A percentile compares a stretch with the other conserved stretches of the same genome.
Evolutionary conservation across 805 yeast species (phyloP).

Genomic region (Candida nanaspora): DNA sequence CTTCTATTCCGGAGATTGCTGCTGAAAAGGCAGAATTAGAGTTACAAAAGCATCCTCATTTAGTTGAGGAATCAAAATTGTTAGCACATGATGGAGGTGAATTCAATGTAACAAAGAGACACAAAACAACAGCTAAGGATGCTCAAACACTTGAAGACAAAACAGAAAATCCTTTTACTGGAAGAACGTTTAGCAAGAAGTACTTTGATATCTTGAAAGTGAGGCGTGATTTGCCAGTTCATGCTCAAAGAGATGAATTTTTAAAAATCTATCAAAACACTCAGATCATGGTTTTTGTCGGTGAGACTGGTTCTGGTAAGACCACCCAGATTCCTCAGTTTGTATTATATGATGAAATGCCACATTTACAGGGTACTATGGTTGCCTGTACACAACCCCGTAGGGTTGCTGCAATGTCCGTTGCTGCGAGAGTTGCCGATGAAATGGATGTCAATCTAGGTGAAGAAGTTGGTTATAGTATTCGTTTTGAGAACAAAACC

Average conservation of each 20-base stretch:
- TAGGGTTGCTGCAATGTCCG: constrained; percentile 98
- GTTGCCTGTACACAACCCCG: constrained; percentile 97
- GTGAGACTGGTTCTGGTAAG: constrained; percentile 99
- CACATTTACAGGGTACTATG: constrained; percentile 74
- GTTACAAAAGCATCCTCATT: constrained; percentile 41
- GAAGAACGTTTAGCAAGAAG: constrained; percentile 48
- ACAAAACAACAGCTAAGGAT: constrained; percentile 57
- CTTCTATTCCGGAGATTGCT: constrained; percentile 54
- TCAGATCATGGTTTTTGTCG: constrained; percentile 96
- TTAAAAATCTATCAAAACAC: constrained; percentile 74
- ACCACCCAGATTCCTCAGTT: constrained; percentile 98
- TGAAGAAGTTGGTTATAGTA: constrained; percentile 90
- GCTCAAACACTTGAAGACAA: constrained; percentile 56
- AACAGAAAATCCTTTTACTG: constrained; percentile 72
- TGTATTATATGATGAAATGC: constrained; percentile 86
- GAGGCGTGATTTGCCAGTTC: constrained; percentile 88
- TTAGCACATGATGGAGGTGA: constrained; percentile 62
- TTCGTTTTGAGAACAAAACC: constrained; percentile 90
- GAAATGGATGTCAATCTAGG: constrained; percentile 94
- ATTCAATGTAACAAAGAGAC: constrained; percentile 47
- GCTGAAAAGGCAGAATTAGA: constrained; percentile 63
- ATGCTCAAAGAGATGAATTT: constrained; percentile 87
- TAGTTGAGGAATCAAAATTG: constrained; percentile 26
- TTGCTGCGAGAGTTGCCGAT: constrained; percentile 94
- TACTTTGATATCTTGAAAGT: constrained; percentile 72